Percentiles rank a stretch among this genome's conserved stretches.
These are phyloP conservation scores for Cryptosporidium canis DNA, from an alignment of 169 alveolate genomes.

Conservation along the genomic window DNA sequence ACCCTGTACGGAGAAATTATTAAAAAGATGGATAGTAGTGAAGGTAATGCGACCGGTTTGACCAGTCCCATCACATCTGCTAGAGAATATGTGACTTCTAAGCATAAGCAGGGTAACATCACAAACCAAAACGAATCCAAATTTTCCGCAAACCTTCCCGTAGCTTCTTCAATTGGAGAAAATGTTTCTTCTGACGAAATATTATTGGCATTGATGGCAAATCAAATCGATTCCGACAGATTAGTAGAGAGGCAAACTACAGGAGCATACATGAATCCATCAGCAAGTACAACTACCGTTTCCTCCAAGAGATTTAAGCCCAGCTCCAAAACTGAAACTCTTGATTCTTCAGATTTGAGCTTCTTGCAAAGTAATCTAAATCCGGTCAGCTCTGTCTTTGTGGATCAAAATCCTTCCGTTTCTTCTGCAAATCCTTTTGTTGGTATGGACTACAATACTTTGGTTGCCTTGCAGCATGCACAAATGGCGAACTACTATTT, in stretches of 20 bases:
- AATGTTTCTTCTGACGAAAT: slow-evolving; percentile 59
- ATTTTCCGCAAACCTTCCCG: background rate
- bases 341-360: slow-evolving; percentile 47
- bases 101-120: slow-evolving; percentile 10
- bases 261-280: slow-evolving; percentile 30
- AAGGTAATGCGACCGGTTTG: slow-evolving; percentile 2
- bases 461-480: slow-evolving; percentile 60
- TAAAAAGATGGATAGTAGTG: slow-evolving; percentile 53
- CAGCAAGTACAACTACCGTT: slow-evolving; percentile 45
- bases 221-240: slow-evolving; percentile 51
- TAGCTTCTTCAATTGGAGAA: background rate
- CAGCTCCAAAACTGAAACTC: slow-evolving; percentile 47
- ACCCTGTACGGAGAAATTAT: slow-evolving; percentile 67
- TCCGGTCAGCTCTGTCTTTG: slow-evolving; percentile 22
- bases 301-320: slow-evolving; percentile 66
- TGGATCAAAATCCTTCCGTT: slow-evolving; percentile 12
- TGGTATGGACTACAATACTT: slow-evolving; percentile 57
- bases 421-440: slow-evolving; percentile 15
- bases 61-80: slow-evolving; percentile 69
- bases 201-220: slow-evolving; percentile 35
- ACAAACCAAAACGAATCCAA: slow-evolving; percentile 16
- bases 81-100: slow-evolving; percentile 58
- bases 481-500: slow-evolving; percentile 68
- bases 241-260: slow-evolving; percentile 58
- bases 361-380: background rate